phyloP scores from a whole-genome alignment of 2,329 filamentous ascomycete species.

The Aureobasidium sp. region DNA sequence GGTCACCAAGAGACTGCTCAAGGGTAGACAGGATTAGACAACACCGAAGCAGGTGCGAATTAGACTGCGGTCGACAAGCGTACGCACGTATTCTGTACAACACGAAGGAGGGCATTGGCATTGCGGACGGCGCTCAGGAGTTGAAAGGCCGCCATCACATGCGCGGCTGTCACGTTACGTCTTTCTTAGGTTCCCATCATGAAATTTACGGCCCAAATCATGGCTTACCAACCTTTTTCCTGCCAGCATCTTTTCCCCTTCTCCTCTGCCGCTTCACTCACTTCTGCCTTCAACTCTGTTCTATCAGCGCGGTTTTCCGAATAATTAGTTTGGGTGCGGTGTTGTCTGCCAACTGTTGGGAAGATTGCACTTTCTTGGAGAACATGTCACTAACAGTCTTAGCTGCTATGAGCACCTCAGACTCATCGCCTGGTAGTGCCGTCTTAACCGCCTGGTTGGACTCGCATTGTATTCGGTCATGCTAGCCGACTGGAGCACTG shows the following conservation, averaged over 20 bases:
- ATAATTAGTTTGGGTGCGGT: neutral
- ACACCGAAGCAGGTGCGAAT: neutral
- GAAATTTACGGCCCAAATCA: slow-evolving; percentile 15
- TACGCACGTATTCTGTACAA: slow-evolving; percentile 13
- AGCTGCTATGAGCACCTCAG: neutral
- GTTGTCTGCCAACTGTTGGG: slow-evolving; percentile 5
- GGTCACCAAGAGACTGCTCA: slow-evolving; percentile 97
- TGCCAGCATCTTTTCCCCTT: neutral
- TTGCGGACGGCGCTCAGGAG: slow-evolving; percentile 17
- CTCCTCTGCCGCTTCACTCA: neutral
- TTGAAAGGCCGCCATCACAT: slow-evolving; percentile 10
- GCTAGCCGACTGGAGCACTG: neutral
- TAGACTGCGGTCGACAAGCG: neutral
- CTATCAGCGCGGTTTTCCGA: neutral
- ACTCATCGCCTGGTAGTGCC: neutral
- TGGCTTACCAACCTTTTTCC: slow-evolving; percentile 5
- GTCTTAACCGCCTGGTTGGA: neutral
- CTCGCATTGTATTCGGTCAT: neutral
- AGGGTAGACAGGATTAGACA: slow-evolving; percentile 77
- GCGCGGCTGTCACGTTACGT: slow-evolving; percentile 15
- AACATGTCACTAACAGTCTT: neutral
- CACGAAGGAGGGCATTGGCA: slow-evolving; percentile 11
- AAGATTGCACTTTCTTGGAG: neutral
- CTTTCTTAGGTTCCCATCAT: slow-evolving; percentile 16
- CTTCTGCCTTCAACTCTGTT: neutral